Conservation (phyloP, 768 basidiomycete genomes). For the Suillus fuscotomentosus region DNA sequence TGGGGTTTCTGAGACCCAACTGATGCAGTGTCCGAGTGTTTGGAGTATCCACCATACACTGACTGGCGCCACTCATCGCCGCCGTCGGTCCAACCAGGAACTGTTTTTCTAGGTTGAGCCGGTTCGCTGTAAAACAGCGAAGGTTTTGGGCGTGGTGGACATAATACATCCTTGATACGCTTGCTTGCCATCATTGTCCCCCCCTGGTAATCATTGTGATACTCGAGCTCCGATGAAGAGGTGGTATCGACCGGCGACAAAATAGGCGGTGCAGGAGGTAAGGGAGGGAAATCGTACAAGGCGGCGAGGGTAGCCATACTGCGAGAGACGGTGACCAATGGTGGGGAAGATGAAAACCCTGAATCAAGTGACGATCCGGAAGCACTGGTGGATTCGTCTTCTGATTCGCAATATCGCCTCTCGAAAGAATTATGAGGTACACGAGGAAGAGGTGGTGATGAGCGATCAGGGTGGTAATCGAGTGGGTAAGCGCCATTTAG, state of each 20-base stretch:
- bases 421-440: slow-evolving; percentile 41
- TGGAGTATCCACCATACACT: slow-evolving; percentile 50
- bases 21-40: slow-evolving; percentile 37
- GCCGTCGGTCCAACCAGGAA: slow-evolving; percentile 72
- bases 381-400: slow-evolving; percentile 40
- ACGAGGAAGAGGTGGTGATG: slow-evolving; percentile 39
- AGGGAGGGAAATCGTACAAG: slow-evolving; percentile 47
- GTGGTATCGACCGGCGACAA: slow-evolving; percentile 19
- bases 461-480: slow-evolving; percentile 47
- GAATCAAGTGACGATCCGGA: slow-evolving; percentile 39
- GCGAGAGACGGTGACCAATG: slow-evolving; percentile 18
- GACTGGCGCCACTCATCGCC: slow-evolving; percentile 64
- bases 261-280: slow-evolving; percentile 52
- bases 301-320: slow-evolving; percentile 39
- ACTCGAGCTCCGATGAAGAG: slow-evolving; percentile 25
- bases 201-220: slow-evolving; percentile 44
- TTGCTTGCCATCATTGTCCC: slow-evolving; percentile 72
- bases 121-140: slow-evolving; percentile 27
- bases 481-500: slow-evolving; percentile 39
- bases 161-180: slow-evolving; percentile 49
- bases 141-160: slow-evolving; percentile 40
- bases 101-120: slow-evolving; percentile 38
- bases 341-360: slow-evolving; percentile 24
- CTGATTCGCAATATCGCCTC: slow-evolving; percentile 28
- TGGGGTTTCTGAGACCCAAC: slow-evolving; percentile 34